A percentile compares a stretch with the other conserved stretches of the same genome.
These are phyloP conservation scores for Eimeria acervulina DNA, from an alignment of 169 alveolate species.

Conservation along the genomic window DNA sequence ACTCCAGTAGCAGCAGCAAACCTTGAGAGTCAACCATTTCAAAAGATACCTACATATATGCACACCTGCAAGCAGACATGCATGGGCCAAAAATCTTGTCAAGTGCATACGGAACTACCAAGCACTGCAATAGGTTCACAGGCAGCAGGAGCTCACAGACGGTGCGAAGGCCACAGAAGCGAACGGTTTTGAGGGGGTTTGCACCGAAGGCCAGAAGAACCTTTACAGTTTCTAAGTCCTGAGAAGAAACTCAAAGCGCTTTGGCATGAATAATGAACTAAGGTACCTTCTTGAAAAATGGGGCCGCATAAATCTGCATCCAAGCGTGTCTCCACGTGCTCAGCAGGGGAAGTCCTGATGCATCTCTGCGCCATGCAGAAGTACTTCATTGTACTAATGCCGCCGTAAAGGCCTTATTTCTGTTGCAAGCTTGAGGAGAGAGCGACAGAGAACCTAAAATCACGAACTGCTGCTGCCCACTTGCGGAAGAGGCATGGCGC, in stretches of 20 bases:
- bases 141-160: not conserved
- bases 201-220: slow-evolving; percentile 46
- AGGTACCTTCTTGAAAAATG: not conserved
- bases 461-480: not conserved
- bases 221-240: slow-evolving; percentile 50
- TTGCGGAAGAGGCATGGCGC: not conserved
- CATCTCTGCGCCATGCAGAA: not conserved
- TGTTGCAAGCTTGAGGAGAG: not conserved
- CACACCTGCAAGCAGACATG: not conserved
- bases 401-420: not conserved
- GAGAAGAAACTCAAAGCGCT: not conserved
- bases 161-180: slow-evolving; percentile 13
- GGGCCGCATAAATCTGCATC: not conserved
- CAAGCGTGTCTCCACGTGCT: not conserved
- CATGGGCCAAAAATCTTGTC: not conserved
- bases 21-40: not conserved
- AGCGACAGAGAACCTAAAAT: not conserved
- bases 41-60: not conserved
- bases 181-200: slow-evolving; percentile 50
- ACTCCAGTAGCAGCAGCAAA: not conserved
- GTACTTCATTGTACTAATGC: not conserved
- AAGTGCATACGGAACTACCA: no score
- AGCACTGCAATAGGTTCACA: not conserved
- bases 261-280: not conserved
- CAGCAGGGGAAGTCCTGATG: not conserved